Evolutionary conservation across 2,329 filamentous ascomycete species (phyloP).

Genomic region (Hymenoscyphus scutula): DNA sequence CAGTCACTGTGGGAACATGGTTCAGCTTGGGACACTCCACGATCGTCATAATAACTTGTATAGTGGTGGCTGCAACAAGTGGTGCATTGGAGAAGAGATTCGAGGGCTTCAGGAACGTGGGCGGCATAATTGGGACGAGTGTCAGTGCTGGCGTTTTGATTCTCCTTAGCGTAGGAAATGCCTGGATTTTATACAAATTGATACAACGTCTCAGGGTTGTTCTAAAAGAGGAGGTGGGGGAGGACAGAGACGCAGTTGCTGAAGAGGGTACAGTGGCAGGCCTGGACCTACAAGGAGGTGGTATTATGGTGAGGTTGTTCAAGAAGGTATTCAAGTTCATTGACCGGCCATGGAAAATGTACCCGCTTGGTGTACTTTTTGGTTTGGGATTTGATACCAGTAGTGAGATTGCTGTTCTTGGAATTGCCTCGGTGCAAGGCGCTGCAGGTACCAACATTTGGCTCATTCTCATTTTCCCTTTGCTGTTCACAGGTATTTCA

Average conservation of each 20-base stretch:
- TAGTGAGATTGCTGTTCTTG: conserved; percentile 87
- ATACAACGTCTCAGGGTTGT: conserved; percentile 65
- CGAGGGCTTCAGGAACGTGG: conserved; percentile 73
- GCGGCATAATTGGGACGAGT: conserved; percentile 84
- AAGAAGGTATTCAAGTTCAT: conserved; percentile 73
- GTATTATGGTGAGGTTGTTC: conserved; percentile 70
- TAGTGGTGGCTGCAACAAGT: conserved; percentile 87
- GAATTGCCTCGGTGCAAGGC: conserved; percentile 84
- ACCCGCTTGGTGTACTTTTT: conserved; percentile 82
- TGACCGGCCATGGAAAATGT: conserved; percentile 90
- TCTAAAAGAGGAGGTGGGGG: conserved; percentile 43
- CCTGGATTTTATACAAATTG: conserved; percentile 79
- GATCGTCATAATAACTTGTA: conserved; percentile 84
- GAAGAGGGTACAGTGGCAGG: conserved; percentile 35
- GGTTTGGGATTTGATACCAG: conserved; percentile 94
- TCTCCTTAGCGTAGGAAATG: conserved; percentile 77
- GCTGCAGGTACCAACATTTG: conserved; percentile 85
- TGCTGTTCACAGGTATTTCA: conserved; percentile 75
- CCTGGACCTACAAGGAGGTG: conserved; percentile 72
- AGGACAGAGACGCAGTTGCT: conserved; percentile 23
- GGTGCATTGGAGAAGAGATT: conserved; percentile 80
- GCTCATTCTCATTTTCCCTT: conserved; percentile 88
- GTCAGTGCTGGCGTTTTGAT: conserved; percentile 83
- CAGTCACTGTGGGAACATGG: conserved; percentile 90
- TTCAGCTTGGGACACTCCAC: conserved; percentile 94